Conservation (phyloP, 176 grass and related monocot species). For the Chloris gayana region DNA sequence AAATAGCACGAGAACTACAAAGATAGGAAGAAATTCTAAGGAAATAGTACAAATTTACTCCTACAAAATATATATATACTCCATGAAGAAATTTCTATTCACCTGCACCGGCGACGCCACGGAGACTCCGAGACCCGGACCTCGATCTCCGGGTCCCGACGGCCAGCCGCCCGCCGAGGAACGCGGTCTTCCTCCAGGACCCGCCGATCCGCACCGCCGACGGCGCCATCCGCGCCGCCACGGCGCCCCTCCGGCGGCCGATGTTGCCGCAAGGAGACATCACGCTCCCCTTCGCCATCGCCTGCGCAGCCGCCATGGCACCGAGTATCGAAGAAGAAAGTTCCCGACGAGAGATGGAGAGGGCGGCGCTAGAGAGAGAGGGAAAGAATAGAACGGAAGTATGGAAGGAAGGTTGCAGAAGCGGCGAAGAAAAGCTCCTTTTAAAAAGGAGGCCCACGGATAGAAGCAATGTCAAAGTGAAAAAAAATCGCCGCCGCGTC, state of each 20-base stretch:
- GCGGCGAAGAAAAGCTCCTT: conserved; percentile 54
- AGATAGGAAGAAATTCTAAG: not conserved
- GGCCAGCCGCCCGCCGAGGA: conserved; percentile 56
- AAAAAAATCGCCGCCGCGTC: conserved; percentile 32
- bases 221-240: conserved; percentile 41
- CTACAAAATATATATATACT: not conserved
- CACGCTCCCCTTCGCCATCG: conserved; percentile 47
- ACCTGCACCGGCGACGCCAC: conserved; percentile 60
- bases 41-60: not conserved
- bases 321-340: not conserved
- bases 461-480: conserved; percentile 33
- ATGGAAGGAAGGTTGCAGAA: conserved; percentile 23
- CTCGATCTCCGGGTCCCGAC: conserved; percentile 46
- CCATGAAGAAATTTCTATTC: conserved; percentile 18
- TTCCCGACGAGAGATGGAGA: not conserved
- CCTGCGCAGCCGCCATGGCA: conserved; percentile 57
- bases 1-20: not conserved
- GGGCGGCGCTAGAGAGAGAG: not conserved
- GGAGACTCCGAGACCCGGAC: conserved; percentile 33
- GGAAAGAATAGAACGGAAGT: not conserved
- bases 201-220: conserved; percentile 45
- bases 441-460: conserved; percentile 52
- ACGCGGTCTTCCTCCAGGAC: conserved; percentile 31
- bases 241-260: conserved; percentile 41
- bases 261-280: conserved; percentile 10